These are phyloP conservation scores for Trichocomaceae sp. DNA, from an alignment of 2,329 filamentous ascomycete genomes.

Conservation along the genomic window DNA sequence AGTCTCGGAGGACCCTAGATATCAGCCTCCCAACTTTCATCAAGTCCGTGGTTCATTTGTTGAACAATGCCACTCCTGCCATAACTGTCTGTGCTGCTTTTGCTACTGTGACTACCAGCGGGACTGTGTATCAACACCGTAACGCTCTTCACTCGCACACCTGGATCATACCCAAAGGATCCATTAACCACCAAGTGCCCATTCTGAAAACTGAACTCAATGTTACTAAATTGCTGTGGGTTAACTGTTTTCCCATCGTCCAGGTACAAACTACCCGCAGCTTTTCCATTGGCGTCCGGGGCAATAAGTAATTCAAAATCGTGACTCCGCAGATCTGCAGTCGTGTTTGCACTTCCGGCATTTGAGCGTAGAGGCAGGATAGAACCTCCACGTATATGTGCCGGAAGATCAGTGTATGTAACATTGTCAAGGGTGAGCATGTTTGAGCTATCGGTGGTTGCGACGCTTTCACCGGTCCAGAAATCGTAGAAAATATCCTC, in stretches of 20 bases:
- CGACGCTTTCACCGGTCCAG: slow-evolving; percentile 45
- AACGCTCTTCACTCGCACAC: slow-evolving; percentile 27
- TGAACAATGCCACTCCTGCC: neutral
- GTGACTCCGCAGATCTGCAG: slow-evolving; percentile 52
- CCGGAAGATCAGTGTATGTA: slow-evolving; percentile 50
- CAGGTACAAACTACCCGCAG: slow-evolving; percentile 63
- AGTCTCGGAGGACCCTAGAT: too few relatives aligned
- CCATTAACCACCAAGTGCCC: slow-evolving; percentile 34
- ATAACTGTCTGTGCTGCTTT: neutral
- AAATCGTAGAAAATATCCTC: slow-evolving; percentile 56
- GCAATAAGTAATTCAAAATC: slow-evolving; percentile 68
- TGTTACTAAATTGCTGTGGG: slow-evolving; percentile 51
- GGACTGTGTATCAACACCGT: slow-evolving; percentile 39
- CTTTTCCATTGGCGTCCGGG: slow-evolving; percentile 55
- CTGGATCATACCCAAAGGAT: slow-evolving; percentile 21
- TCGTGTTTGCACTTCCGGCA: slow-evolving; percentile 51
- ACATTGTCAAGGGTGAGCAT: slow-evolving; percentile 42
- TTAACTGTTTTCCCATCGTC: slow-evolving; percentile 67
- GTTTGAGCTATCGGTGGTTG: slow-evolving; percentile 40
- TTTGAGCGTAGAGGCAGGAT: slow-evolving; percentile 50
- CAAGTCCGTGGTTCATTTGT: slow-evolving; percentile 1
- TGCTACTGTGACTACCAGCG: neutral
- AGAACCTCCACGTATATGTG: slow-evolving; percentile 56
- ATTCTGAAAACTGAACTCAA: slow-evolving; percentile 51
- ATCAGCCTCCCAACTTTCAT: neutral